Evolutionary conservation across 75 land plant species (phyloP).

Genomic region (Cryptomeria japonica): DNA sequence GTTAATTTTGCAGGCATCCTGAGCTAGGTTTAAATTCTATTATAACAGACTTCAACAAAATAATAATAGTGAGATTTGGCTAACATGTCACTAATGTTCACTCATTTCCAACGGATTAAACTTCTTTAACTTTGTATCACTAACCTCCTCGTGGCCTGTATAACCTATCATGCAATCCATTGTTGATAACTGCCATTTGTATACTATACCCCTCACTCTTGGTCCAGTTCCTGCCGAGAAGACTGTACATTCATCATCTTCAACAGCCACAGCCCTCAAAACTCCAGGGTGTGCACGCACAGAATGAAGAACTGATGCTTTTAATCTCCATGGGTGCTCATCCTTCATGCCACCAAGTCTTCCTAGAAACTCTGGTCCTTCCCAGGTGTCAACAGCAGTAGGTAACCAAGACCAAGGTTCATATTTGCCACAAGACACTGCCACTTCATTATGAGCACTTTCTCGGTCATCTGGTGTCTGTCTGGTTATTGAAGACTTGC

Average conservation of each 20-base stretch:
- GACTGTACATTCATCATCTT: constrained; percentile 70
- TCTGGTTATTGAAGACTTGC: constrained; percentile 33
- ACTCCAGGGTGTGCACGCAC: constrained; percentile 84
- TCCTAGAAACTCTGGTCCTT: constrained; percentile 54
- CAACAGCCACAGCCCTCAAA: constrained; percentile 61
- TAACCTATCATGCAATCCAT: constrained; percentile 68
- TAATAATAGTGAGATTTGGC: not conserved
- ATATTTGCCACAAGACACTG: constrained; percentile 15
- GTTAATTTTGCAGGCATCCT: not conserved
- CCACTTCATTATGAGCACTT: constrained; percentile 12
- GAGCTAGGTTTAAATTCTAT: not conserved
- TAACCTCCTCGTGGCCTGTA: constrained; percentile 90
- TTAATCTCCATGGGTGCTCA: constrained; percentile 81
- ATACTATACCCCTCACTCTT: constrained; percentile 75
- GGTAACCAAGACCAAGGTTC: constrained; percentile 93
- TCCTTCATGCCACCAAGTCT: constrained; percentile 65
- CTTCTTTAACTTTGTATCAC: constrained; percentile 3
- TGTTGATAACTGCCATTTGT: constrained; percentile 76
- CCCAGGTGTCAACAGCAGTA: constrained; percentile 47
- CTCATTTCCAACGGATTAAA: not conserved
- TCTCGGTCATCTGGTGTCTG: constrained; percentile 22
- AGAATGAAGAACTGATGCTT: constrained; percentile 66
- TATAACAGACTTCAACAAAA: not conserved
- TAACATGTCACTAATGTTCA: not conserved
- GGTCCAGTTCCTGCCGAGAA: constrained; percentile 85